phyloP scores from a whole-genome alignment of 371 early-diverging fungal species.

The Amoeboaphelidium protococcarum region DNA sequence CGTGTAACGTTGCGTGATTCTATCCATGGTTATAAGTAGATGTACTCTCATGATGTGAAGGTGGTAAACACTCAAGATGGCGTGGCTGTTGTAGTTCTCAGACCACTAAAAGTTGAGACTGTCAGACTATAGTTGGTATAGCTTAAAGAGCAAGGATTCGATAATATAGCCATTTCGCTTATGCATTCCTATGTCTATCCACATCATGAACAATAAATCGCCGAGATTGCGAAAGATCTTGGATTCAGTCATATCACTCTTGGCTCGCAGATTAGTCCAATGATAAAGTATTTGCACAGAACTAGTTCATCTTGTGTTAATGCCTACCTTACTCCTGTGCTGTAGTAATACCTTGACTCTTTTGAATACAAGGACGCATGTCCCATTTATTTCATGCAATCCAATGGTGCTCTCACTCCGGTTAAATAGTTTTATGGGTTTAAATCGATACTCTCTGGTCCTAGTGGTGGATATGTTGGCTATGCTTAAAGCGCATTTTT shows the following conservation, averaged over 20 bases:
- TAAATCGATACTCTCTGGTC: slow-evolving; percentile 72
- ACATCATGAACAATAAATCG: slow-evolving; percentile 46
- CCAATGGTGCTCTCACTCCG: slow-evolving; percentile 74
- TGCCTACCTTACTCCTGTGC: background rate
- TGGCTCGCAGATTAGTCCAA: slow-evolving; percentile 31
- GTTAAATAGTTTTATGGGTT: slow-evolving; percentile 58
- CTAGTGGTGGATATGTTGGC: slow-evolving; percentile 70
- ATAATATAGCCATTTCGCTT: slow-evolving; percentile 62
- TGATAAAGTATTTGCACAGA: background rate
- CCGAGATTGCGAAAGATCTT: slow-evolving; percentile 30
- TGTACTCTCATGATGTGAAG: too few species aligned
- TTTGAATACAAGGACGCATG: slow-evolving; percentile 56
- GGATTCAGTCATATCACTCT: slow-evolving; percentile 58
- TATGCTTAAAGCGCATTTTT: slow-evolving; percentile 6
- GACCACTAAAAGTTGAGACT: slow-evolving; percentile 76
- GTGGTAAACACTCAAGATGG: too few species aligned
- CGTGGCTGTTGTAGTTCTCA: slow-evolving; percentile 70
- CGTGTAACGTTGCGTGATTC: too few species aligned
- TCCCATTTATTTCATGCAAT: slow-evolving; percentile 83
- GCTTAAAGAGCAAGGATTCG: slow-evolving; percentile 27
- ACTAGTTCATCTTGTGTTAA: background rate
- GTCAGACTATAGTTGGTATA: too few species aligned
- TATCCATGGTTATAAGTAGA: too few species aligned
- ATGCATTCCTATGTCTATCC: slow-evolving; percentile 75
- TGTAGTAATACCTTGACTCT: too few species aligned